Evolutionary conservation across 768 basidiomycete genomes (phyloP).

Genomic region (Pisolithus marmoratus): DNA sequence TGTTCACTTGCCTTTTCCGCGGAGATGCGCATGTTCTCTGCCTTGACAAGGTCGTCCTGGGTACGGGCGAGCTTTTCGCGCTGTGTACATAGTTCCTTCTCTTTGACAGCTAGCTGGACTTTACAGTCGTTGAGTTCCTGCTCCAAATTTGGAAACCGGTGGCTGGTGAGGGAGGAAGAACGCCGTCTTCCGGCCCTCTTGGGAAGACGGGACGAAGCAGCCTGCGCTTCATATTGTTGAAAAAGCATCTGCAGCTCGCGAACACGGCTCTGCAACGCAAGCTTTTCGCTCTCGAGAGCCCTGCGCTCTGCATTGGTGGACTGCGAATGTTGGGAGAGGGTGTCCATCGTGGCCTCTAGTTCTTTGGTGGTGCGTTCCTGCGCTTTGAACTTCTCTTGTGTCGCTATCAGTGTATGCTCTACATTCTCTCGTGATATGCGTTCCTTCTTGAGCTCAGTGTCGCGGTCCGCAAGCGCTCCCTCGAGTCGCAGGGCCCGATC

Average conservation of each 20-base stretch:
- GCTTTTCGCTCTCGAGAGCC: constrained; percentile 56
- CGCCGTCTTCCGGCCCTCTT: constrained; percentile 40
- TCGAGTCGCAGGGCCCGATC: constrained; percentile 53
- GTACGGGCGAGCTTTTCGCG: constrained; percentile 45
- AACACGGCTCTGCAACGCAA: constrained; percentile 48
- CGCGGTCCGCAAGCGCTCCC: constrained; percentile 39
- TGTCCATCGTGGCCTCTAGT: constrained; percentile 51
- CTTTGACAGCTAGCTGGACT: constrained; percentile 38
- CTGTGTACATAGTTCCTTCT: constrained; percentile 35
- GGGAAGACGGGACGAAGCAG: constrained; percentile 24
- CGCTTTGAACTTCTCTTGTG: constrained; percentile 46
- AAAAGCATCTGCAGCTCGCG: constrained; percentile 49
- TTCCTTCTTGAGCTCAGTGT: constrained; percentile 55
- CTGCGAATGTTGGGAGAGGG: constrained; percentile 49
- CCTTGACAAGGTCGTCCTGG: constrained; percentile 43
- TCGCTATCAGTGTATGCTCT: constrained; percentile 40
- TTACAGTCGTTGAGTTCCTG: constrained; percentile 49
- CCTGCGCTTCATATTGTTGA: constrained; percentile 31
- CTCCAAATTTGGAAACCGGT: constrained; percentile 46
- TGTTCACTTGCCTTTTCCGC: constrained; percentile 40
- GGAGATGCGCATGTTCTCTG: constrained; percentile 57
- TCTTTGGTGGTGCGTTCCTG: constrained; percentile 47
- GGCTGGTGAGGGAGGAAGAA: constrained; percentile 54
- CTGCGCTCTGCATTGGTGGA: constrained; percentile 34
- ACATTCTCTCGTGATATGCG: constrained; percentile 47